Conservation (phyloP, 2,329 filamentous ascomycete species). For the Calonectria leucothoes region DNA sequence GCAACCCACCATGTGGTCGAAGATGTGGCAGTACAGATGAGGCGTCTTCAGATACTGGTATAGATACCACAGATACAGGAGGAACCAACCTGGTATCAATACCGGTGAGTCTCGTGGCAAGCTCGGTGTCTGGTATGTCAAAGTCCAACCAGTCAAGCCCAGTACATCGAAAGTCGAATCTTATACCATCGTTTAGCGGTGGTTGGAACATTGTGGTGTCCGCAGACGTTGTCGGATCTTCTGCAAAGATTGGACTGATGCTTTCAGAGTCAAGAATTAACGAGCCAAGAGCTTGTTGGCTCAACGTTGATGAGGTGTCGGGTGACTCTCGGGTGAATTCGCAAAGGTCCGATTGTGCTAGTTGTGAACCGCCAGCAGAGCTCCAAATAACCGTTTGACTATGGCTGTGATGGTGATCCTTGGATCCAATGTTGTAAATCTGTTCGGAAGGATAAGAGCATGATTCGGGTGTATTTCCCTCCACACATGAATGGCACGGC, state of each 20-base stretch:
- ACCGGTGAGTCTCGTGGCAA: background rate
- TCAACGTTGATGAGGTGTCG: background rate
- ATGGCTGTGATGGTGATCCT: background rate
- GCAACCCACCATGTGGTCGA: conserved; percentile 11
- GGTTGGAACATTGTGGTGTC: background rate
- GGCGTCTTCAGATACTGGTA: background rate
- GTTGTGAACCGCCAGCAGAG: background rate
- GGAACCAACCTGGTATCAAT: background rate
- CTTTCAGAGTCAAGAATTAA: conserved; percentile 6
- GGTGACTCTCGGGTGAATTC: background rate
- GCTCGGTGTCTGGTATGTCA: conserved; percentile 24
- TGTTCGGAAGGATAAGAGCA: conserved; percentile 27
- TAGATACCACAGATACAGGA: background rate
- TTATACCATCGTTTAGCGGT: background rate
- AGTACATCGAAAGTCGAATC: conserved; percentile 27
- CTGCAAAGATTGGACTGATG: conserved; percentile 15
- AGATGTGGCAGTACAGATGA: background rate
- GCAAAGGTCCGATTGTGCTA: background rate
- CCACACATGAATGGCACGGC: conserved; percentile 38
- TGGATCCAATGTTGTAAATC: background rate
- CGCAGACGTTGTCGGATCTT: background rate
- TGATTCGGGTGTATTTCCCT: conserved; percentile 8
- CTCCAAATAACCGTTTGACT: background rate
- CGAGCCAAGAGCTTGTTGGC: conserved; percentile 14
- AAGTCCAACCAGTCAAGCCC: conserved; percentile 40